These are phyloP conservation scores for Mycena vulgaris DNA, from an alignment of 768 basidiomycete genomes.

Conservation along the genomic window DNA sequence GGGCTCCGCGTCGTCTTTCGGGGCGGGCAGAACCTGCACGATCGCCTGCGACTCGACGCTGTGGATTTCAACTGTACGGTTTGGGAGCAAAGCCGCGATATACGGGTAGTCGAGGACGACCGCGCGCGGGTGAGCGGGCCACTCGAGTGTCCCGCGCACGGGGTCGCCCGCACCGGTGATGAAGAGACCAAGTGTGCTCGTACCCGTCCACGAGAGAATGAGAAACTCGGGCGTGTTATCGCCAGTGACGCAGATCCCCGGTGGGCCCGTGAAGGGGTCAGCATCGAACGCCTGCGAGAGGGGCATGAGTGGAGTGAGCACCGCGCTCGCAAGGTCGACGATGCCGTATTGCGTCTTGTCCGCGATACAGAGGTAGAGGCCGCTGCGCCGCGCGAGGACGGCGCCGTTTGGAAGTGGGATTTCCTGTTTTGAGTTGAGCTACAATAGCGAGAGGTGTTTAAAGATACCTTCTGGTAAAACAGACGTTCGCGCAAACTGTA, in stretches of 20 bases:
- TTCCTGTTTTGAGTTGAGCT: slow-evolving; percentile 62
- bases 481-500: slow-evolving; percentile 78
- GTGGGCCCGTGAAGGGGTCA: slow-evolving; percentile 63
- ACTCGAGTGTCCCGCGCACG: slow-evolving; percentile 90
- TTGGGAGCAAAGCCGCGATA: slow-evolving; percentile 82
- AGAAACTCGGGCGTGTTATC: slow-evolving; percentile 81
- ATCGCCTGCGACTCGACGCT: slow-evolving; percentile 81
- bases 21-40: slow-evolving; percentile 77
- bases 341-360: slow-evolving; percentile 82
- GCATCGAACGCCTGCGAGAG: slow-evolving; percentile 76
- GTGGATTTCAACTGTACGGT: slow-evolving; percentile 87
- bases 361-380: slow-evolving; percentile 79
- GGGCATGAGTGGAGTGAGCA: slow-evolving; percentile 81
- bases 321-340: slow-evolving; percentile 82
- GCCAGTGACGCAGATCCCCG: slow-evolving; percentile 81
- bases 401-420: slow-evolving; percentile 76
- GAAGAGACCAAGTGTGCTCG: slow-evolving; percentile 88
- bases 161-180: slow-evolving; percentile 90
- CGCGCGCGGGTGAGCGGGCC: slow-evolving; percentile 77
- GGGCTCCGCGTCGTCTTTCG: slow-evolving; percentile 43
- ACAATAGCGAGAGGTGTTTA: neutral
- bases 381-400: slow-evolving; percentile 72
- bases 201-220: slow-evolving; percentile 87
- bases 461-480: slow-evolving; percentile 69
- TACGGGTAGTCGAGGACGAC: slow-evolving; percentile 88